A percentile compares a stretch with the other conserved stretches of the same genome.
phyloP scores from a whole-genome alignment of 106 monocot genomes.

The Acorus gramineus region DNA sequence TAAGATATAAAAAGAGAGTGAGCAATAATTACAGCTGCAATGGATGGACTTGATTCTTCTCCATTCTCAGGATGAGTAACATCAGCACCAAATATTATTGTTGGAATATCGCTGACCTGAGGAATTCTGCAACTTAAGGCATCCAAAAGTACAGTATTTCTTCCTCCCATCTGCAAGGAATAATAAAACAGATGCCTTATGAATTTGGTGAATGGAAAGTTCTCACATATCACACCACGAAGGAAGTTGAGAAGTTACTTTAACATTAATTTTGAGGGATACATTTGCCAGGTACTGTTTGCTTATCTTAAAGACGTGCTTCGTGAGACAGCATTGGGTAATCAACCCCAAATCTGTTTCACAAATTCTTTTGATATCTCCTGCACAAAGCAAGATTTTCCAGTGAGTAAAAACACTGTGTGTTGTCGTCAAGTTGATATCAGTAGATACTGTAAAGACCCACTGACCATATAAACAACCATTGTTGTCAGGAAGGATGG shows the following conservation, averaged over 20 bases:
- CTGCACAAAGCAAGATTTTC: slow-evolving; percentile 12
- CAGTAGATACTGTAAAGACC: too few species aligned
- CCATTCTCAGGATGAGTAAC: slow-evolving; percentile 91
- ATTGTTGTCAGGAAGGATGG: slow-evolving; percentile 85
- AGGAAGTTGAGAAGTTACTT: slow-evolving; percentile 26
- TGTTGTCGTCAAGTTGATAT: too few species aligned
- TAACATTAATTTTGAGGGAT: slow-evolving; percentile 87
- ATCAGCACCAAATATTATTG: slow-evolving; percentile 95
- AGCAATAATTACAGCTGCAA: slow-evolving; percentile 62
- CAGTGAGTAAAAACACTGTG: background rate
- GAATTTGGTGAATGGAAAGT: background rate
- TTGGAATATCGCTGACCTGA: slow-evolving; percentile 83
- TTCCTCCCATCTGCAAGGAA: slow-evolving; percentile 67
- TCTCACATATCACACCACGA: too few species aligned
- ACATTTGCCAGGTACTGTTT: slow-evolving; percentile 87
- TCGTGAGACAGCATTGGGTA: slow-evolving; percentile 81
- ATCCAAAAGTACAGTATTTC: slow-evolving; percentile 83
- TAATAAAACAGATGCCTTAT: background rate
- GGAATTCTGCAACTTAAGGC: slow-evolving; percentile 75
- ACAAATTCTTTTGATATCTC: slow-evolving; percentile 76
- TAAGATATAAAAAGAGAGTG: background rate
- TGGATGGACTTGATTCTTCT: slow-evolving; percentile 78
- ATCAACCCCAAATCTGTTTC: slow-evolving; percentile 86
- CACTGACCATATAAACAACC: slow-evolving; percentile 69
- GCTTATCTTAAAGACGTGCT: slow-evolving; percentile 77